phyloP scores from a whole-genome alignment of 441 rosid genomes.

The Bruguiera hainesii region DNA sequence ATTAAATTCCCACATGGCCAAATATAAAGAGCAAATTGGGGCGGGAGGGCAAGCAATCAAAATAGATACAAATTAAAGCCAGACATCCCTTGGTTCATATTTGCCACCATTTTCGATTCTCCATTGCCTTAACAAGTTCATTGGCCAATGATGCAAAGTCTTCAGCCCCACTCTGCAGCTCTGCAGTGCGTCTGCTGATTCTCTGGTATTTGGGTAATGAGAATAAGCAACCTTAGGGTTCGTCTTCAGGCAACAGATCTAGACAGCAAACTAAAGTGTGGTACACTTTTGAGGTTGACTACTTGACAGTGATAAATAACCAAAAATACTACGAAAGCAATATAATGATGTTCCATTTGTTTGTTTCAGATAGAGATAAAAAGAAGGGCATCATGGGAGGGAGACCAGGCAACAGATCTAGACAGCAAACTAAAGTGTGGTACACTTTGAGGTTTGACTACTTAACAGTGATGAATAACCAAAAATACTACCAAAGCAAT shows the following conservation, averaged over 20 bases:
- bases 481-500: background rate
- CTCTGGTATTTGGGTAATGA: slow-evolving; percentile 31
- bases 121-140: slow-evolving; percentile 67
- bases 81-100: slow-evolving; percentile 10
- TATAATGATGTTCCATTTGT: background rate
- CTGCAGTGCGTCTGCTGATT: slow-evolving; percentile 54
- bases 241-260: too few relatives aligned
- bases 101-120: slow-evolving; percentile 66
- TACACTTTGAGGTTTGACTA: background rate
- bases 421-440: too few relatives aligned
- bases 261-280: too few relatives aligned
- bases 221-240: background rate
- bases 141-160: slow-evolving; percentile 62
- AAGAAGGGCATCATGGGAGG: too few relatives aligned
- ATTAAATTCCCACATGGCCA: background rate
- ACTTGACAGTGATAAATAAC: background rate
- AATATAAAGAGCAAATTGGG: background rate
- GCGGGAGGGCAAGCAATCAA: background rate
- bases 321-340: background rate
- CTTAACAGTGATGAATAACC: background rate
- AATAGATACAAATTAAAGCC: background rate
- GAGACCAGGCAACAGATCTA: too few relatives aligned
- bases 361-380: background rate
- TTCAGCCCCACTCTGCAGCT: slow-evolving; percentile 61
- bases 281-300: background rate